A percentile compares a stretch with the other conserved stretches of the same genome.
Conservation (phyloP, 441 rosid species). For the Oxalis stricta region DNA sequence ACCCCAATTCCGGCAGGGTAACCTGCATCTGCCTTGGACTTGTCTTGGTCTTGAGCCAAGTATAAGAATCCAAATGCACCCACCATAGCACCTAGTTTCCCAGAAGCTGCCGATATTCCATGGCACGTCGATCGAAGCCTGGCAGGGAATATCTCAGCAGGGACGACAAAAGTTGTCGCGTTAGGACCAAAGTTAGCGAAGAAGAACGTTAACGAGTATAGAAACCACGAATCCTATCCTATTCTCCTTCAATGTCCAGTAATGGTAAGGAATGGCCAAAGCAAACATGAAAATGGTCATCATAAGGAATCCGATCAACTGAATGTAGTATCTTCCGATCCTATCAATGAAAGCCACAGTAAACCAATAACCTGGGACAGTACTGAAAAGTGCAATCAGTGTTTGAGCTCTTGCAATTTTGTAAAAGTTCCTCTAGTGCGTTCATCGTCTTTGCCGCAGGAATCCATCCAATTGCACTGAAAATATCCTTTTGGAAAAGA, state of each 20-base stretch:
- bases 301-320: constrained; percentile 7
- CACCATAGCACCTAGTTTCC: constrained; percentile 16
- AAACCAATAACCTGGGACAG: constrained; percentile 9
- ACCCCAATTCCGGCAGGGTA: constrained; percentile 21
- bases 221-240: constrained; percentile 11
- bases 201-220: constrained; percentile 21
- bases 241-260: no score
- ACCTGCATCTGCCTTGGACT: constrained; percentile 9
- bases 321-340: constrained; percentile 6
- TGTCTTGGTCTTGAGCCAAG: constrained; percentile 12
- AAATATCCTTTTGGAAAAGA: no score
- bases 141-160: constrained; percentile 77
- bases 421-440: no score
- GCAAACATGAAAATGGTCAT: constrained; percentile 9
- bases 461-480: no score
- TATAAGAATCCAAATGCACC: constrained; percentile 22
- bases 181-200: constrained; percentile 89
- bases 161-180: constrained; percentile 72
- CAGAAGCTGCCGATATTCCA: constrained; percentile 19
- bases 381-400: constrained; percentile 5
- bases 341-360: background rate
- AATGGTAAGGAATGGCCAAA: constrained; percentile 6
- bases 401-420: constrained; percentile 1
- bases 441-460: no score
- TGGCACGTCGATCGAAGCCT: constrained; percentile 19